Evolutionary conservation across 2,329 filamentous ascomycete genomes (phyloP), one percentile per base, ranked within the genome.

Genomic region (Aspergillus unguis): DNA sequence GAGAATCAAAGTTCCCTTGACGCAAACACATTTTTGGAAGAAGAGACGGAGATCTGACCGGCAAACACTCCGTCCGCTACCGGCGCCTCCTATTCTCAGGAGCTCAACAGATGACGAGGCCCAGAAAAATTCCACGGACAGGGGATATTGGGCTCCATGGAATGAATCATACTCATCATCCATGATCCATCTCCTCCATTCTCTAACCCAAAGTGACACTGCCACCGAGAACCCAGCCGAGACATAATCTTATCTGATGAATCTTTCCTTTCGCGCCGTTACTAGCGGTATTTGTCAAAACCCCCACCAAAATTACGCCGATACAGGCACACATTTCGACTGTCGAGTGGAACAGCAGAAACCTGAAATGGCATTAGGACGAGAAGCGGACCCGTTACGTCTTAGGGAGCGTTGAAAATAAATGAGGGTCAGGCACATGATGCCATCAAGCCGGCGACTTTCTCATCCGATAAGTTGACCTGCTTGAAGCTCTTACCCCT

Each of bases 211-310:
- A 36, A 49, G 46, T 23, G 46, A 49, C 25, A 7, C n/a, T 47
- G 42, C 5, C 28, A 23, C 44, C 33, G 44, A 42, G 17, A 40
- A 17, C 3, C 40, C 11, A 27, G 26, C 11, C 32, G 32, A 36
- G 23, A 47, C 26, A 37, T 29, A 32, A 49, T 49, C 46, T 49
- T 49, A 49, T 49, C 46, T 33, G 46, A 49, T 49, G 32, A n/a
- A 48, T 41, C 27, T 32, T n/a, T 49, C 40, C 11, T 23, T 36
- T 49, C 36, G 44, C 33, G 44, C 7, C 9, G 6, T 46, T 37
- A 47, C 44, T 47, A 47, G 44, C 17, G 27, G 44, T 31, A 25
- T 10, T 40, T 40, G 23, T 10, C 23, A n/a, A 10, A 45, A 26
- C 3, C 10, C 17, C 17, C n/a, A 11, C 25, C 32, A 25, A 33